Evolutionary conservation across 2,329 filamentous ascomycete species (phyloP).

Genomic region (Ceratocystis diversiconidia): DNA sequence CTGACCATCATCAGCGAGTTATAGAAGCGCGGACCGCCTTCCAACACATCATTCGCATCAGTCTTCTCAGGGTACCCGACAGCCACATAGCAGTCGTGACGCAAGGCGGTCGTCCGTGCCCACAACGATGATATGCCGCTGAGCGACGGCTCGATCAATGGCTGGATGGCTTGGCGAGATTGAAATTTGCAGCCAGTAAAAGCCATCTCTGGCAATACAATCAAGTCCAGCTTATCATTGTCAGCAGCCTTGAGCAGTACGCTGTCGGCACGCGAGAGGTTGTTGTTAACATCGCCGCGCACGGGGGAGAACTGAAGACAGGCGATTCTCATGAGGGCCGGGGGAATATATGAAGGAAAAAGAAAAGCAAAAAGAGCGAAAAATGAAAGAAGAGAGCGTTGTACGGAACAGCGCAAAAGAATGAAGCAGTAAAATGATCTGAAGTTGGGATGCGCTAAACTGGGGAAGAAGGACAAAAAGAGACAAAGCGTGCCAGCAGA

Average conservation of each 20-base stretch:
- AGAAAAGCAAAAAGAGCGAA: background rate
- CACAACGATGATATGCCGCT: constrained; percentile 56
- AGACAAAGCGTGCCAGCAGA: background rate
- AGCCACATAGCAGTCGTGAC: constrained; percentile 52
- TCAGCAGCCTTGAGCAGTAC: constrained; percentile 37
- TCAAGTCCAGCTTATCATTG: constrained; percentile 35
- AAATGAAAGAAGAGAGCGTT: background rate
- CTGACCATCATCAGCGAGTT: constrained; percentile 42
- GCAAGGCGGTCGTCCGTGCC: constrained; percentile 52
- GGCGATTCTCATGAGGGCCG: constrained; percentile 43
- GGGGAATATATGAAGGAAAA: background rate
- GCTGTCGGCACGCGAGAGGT: constrained; percentile 52
- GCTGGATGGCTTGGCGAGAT: constrained; percentile 50
- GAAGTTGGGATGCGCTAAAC: too few relatives aligned
- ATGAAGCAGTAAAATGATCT: background rate
- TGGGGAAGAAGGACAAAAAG: background rate
- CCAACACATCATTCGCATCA: constrained; percentile 37
- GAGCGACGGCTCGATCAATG: constrained; percentile 52
- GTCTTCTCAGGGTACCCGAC: constrained; percentile 63
- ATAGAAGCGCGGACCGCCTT: constrained; percentile 39
- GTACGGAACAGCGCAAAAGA: background rate
- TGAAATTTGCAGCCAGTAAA: constrained; percentile 71
- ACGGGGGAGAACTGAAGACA: constrained; percentile 60
- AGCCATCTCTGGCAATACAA: constrained; percentile 63
- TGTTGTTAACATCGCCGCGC: constrained; percentile 55